These are phyloP conservation scores for Cercospora beticola DNA, from an alignment of 2,329 filamentous ascomycete species.

Conservation along the genomic window DNA sequence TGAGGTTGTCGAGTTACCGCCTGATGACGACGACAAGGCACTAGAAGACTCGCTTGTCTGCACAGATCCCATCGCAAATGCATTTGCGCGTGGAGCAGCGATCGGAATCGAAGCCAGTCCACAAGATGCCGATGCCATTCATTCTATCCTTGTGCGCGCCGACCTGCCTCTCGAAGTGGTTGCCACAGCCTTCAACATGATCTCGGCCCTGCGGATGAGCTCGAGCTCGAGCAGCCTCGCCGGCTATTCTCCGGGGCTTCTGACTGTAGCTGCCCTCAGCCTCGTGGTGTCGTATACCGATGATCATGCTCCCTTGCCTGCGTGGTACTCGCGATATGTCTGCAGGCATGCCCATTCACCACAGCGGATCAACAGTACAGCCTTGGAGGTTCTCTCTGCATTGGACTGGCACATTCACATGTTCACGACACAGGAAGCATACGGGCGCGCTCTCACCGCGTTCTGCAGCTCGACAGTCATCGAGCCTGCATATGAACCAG, in stretches of 20 bases:
- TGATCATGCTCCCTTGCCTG: slow-evolving; percentile 27
- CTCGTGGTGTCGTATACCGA: slow-evolving; percentile 33
- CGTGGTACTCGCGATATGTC: slow-evolving; percentile 30
- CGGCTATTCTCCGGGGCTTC: slow-evolving; percentile 24
- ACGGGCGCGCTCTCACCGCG: slow-evolving; percentile 14
- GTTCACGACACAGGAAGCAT: slow-evolving; percentile 19
- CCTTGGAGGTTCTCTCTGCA: slow-evolving; percentile 22
- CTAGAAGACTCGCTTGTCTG: neutral
- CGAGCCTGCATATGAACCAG: neutral
- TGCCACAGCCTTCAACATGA: slow-evolving; percentile 35
- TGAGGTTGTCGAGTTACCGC: slow-evolving; percentile 23
- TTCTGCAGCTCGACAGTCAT: slow-evolving; percentile 6
- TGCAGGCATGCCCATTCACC: slow-evolving; percentile 23
- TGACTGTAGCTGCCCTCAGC: slow-evolving; percentile 31
- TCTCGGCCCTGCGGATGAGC: slow-evolving; percentile 21
- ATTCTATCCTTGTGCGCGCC: slow-evolving; percentile 30
- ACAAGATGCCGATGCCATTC: slow-evolving; percentile 23
- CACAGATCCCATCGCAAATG: slow-evolving; percentile 20
- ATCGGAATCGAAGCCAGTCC: slow-evolving; percentile 10
- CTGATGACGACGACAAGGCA: slow-evolving; percentile 12
- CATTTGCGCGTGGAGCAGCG: slow-evolving; percentile 24
- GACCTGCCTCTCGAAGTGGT: slow-evolving; percentile 33
- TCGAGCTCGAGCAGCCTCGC: neutral
- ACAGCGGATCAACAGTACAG: slow-evolving; percentile 25
- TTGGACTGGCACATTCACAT: slow-evolving; percentile 33